phyloP scores from a whole-genome alignment of 1,139 yeast genomes.

The Taphrina pruni region DNA sequence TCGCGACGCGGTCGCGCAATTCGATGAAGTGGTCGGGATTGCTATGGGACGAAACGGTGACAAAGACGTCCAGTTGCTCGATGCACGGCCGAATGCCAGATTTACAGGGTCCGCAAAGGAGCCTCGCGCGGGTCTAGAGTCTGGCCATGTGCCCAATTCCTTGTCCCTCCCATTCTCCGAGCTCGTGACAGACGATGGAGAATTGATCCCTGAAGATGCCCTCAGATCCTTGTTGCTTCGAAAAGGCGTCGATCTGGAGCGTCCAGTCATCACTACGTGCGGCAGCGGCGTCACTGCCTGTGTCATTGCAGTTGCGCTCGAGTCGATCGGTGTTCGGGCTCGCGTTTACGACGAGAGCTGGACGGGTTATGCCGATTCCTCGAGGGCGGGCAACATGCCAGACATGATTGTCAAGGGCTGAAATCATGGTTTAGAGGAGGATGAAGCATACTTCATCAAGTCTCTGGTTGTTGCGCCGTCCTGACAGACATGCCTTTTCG shows the following conservation, averaged over 20 bases:
- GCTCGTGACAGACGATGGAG: conserved; percentile 58
- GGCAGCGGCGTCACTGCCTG: conserved; percentile 97
- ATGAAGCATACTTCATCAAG: background rate
- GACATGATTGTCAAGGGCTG: conserved; percentile 47
- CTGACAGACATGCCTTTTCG: conserved; percentile 14
- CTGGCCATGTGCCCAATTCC: conserved; percentile 89
- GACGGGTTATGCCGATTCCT: conserved; percentile 62
- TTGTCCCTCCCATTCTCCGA: conserved; percentile 75
- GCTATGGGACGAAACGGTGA: conserved; percentile 60
- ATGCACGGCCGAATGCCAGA: conserved; percentile 79
- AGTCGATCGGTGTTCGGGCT: conserved; percentile 60
- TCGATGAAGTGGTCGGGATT: conserved; percentile 66
- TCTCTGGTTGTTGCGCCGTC: background rate
- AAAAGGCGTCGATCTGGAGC: conserved; percentile 54
- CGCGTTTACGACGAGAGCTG: conserved; percentile 87
- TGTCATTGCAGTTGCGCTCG: conserved; percentile 72
- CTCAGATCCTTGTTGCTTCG: conserved; percentile 57
- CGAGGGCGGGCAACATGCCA: conserved; percentile 48
- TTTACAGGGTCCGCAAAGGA: conserved; percentile 82
- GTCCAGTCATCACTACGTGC: conserved; percentile 82
- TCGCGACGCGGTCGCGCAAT: conserved; percentile 58
- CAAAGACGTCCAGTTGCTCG: conserved; percentile 63
- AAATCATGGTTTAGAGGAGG: conserved; percentile 23
- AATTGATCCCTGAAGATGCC: conserved; percentile 58
- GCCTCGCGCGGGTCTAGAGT: conserved; percentile 82